Percentiles rank a stretch among this genome's conserved stretches.
phyloP scores from a whole-genome alignment of 1,139 yeast genomes.

The Saccharomycopsis phalli region DNA sequence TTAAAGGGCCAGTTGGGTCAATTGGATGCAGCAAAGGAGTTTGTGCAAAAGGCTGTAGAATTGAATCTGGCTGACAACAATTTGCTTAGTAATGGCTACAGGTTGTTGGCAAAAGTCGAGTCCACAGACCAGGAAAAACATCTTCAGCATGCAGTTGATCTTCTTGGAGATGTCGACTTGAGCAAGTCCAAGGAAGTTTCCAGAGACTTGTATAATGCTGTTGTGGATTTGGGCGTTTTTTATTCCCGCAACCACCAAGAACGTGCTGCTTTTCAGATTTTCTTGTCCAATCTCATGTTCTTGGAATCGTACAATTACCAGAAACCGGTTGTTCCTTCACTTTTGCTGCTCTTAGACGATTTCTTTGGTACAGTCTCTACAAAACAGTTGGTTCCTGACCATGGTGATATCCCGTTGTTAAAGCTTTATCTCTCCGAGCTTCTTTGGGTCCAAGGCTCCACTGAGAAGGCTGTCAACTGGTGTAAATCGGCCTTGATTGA shows the following conservation, averaged over 20 bases:
- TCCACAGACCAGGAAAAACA: conserved; percentile 4
- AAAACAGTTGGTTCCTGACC: conserved; percentile 4
- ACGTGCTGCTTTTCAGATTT: conserved; percentile 13
- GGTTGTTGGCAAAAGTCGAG: conserved; percentile 15
- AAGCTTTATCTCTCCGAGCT: conserved; percentile 59
- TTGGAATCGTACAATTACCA: conserved; percentile 8
- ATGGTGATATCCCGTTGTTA: conserved; percentile 30
- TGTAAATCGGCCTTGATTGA: conserved; percentile 43
- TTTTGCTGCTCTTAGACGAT: conserved; percentile 7
- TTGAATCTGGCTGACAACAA: neutral
- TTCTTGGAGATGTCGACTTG: neutral
- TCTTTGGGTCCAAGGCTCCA: conserved; percentile 49
- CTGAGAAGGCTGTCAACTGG: conserved; percentile 52
- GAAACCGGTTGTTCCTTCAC: conserved; percentile 4
- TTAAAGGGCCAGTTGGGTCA: conserved; percentile 17
- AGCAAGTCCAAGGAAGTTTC: neutral
- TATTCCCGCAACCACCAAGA: conserved; percentile 9
- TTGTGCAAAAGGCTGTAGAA: conserved; percentile 10
- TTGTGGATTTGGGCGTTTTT: conserved; percentile 14
- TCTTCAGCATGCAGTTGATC: conserved; percentile 6
- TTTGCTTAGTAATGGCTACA: conserved; percentile 13
- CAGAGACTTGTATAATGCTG: conserved; percentile 12
- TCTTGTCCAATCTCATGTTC: conserved; percentile 13
- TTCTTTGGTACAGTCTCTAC: conserved; percentile 4
- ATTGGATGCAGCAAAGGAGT: conserved; percentile 11